Base-by-base conservation (phyloP, 345 rosid species). In the Citrus reticulata region DNA sequence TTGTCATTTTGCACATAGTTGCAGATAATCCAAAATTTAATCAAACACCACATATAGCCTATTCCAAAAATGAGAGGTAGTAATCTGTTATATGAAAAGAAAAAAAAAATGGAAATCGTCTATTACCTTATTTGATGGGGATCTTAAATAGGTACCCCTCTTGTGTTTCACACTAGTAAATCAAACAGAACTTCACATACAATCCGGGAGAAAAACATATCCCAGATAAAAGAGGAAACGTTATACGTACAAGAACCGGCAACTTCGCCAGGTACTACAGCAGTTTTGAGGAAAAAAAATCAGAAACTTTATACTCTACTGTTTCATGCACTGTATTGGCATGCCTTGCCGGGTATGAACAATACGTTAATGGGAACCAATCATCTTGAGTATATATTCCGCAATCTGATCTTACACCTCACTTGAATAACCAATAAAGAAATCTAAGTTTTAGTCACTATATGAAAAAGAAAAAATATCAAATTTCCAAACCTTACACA, bases 321-420 rank as follows among this genome's bases (percentile, higher is more conserved):
- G 80, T 57, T 82, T 69, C 60, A 77, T 77, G 84, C 65, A 54
- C 85, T 79, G 79, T 54, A 77, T 76, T 63, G 79, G 74, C 60
- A 46, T 42, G 74, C 75, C 81, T 81, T 68, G 72, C 88, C 64
- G 74, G 80, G 67, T 84, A 85, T 83, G 89, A 82, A 82, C 73
- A 63, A 79, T 78, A 81, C 74, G 68, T 79, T 85, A 83, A 83
- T 78, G 39, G 62, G 82, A 83, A 84, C 79, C 84, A 77, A 85
- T 85, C 90, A 83, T 85, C 85, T 78, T 30, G 82, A 86, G 86
- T 81, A 85, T 83, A 81, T 78, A 83, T 80, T 76, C 89, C 86
- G 87, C 88, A 84, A 84, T 85, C 88, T 60, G 84, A 86, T 87
- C 85, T 86, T 90, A 90, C 90, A 86, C 84, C 90, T 84, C 92